These are phyloP conservation scores for Apiotrichum domesticum DNA, from an alignment of 1,284 basidiomycete species.

Conservation along the genomic window DNA sequence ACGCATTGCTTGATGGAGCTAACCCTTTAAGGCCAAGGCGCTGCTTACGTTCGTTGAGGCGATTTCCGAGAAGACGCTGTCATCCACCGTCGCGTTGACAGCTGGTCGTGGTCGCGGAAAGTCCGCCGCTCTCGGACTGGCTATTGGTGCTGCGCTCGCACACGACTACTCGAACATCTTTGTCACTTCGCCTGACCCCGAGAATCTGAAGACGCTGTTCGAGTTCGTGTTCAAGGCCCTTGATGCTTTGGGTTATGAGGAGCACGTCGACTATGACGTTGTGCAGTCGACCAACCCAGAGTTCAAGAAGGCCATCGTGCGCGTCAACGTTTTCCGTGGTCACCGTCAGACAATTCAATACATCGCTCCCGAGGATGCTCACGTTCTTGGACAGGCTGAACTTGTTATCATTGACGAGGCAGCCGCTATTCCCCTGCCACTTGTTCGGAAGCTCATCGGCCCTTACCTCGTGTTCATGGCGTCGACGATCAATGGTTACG, in stretches of 20 bases:
- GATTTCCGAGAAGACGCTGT: slow-evolving; percentile 84
- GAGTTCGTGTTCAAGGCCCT: slow-evolving; percentile 98
- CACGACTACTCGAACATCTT: slow-evolving; percentile 98
- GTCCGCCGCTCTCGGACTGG: slow-evolving; percentile 88
- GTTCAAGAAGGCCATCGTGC: slow-evolving; percentile 90
- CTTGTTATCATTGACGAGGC: slow-evolving; percentile 98
- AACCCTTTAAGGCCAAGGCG: slow-evolving; percentile 60
- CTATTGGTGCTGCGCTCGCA: slow-evolving; percentile 85
- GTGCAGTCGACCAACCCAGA: slow-evolving; percentile 89
- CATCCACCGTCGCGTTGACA: slow-evolving; percentile 90
- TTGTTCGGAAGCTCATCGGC: slow-evolving; percentile 90
- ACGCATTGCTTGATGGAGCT: too few relatives aligned
- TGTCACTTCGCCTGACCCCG: slow-evolving; percentile 94
- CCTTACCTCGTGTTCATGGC: slow-evolving; percentile 98
- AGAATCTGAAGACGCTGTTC: slow-evolving; percentile 96
- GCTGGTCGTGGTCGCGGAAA: slow-evolving; percentile 94
- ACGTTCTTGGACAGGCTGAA: slow-evolving; percentile 96
- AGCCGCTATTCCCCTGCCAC: slow-evolving; percentile 91
- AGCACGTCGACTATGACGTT: slow-evolving; percentile 96
- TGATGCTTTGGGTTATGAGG: slow-evolving; percentile 91
- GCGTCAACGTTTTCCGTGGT: slow-evolving; percentile 89
- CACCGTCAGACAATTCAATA: slow-evolving; percentile 96
- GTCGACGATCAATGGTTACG: slow-evolving; percentile 98
- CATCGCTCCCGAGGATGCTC: slow-evolving; percentile 94
- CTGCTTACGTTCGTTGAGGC: slow-evolving; percentile 88